Evolutionary conservation across 2,329 filamentous ascomycete species (phyloP).

Genomic region (Colletotrichum cordylinicola): DNA sequence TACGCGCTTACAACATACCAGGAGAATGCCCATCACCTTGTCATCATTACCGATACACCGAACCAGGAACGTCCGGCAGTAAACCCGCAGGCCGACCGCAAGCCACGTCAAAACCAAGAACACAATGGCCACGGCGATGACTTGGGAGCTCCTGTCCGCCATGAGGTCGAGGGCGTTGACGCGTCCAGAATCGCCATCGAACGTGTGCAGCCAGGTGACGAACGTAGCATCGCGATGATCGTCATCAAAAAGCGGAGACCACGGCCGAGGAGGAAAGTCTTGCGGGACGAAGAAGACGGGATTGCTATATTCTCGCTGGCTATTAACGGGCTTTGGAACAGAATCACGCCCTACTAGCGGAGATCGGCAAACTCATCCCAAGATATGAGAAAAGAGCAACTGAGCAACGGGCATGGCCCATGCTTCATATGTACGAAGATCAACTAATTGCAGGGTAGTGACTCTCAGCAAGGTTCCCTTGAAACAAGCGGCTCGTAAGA

Average conservation of each 20-base stretch:
- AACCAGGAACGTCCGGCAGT: conserved; percentile 34
- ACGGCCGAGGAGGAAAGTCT: background rate
- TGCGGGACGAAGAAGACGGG: no score
- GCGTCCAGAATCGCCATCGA: background rate
- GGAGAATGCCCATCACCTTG: conserved; percentile 34
- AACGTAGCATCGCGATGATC: background rate
- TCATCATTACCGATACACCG: conserved; percentile 37
- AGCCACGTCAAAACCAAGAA: conserved; percentile 39
- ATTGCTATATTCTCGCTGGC: no score
- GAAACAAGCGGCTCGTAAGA: background rate
- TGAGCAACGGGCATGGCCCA: background rate
- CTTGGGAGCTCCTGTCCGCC: conserved; percentile 25
- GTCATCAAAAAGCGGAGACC: background rate
- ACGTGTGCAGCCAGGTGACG: background rate
- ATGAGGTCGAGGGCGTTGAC: background rate
- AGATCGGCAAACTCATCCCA: background rate
- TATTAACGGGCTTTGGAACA: background rate
- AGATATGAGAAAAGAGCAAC: accelerated
- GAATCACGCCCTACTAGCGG: background rate
- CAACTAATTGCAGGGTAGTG: background rate
- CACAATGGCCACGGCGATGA: conserved; percentile 28
- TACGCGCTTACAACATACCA: conserved; percentile 25
- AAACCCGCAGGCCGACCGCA: conserved; percentile 33
- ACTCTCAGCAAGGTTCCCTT: background rate
- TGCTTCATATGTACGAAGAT: background rate